These are phyloP conservation scores for Obelidium mucronatum DNA, from an alignment of 192 early-diverging fungal species.

Conservation along the genomic window DNA sequence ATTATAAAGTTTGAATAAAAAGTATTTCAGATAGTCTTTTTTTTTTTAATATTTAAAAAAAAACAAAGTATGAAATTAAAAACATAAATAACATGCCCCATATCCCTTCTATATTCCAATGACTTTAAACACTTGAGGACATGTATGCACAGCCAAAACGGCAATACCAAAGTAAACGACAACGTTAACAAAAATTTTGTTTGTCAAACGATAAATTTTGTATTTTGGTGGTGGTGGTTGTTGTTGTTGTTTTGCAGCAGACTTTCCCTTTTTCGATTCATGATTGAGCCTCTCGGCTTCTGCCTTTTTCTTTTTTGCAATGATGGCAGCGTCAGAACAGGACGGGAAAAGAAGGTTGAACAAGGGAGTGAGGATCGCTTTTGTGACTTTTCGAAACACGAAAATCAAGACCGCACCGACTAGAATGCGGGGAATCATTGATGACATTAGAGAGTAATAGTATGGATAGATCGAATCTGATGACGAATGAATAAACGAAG, in stretches of 20 bases:
- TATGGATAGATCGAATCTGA: neutral
- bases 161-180: conserved; percentile 50
- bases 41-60: too few relatives aligned
- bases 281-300: too few relatives aligned
- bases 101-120: too few relatives aligned
- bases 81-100: too few relatives aligned
- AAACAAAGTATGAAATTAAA: too few relatives aligned
- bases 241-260: conserved; percentile 9
- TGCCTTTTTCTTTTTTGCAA: too few relatives aligned
- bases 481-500: too few relatives aligned
- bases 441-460: neutral
- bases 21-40: too few relatives aligned
- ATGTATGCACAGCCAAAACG: conserved; percentile 37
- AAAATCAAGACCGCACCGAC: neutral
- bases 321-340: too few relatives aligned
- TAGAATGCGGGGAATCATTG: neutral
- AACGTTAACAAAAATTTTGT: conserved; percentile 33
- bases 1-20: too few relatives aligned
- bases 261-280: neutral
- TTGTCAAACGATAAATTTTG: conserved; percentile 36
- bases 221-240: conserved; percentile 1
- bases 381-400: conserved; percentile 27
- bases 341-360: conserved; percentile 9
- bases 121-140: too few relatives aligned
- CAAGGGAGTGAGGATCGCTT: neutral